Base-by-base conservation (phyloP, 1,284 basidiomycete species). In the Fomes fomentarius region DNA sequence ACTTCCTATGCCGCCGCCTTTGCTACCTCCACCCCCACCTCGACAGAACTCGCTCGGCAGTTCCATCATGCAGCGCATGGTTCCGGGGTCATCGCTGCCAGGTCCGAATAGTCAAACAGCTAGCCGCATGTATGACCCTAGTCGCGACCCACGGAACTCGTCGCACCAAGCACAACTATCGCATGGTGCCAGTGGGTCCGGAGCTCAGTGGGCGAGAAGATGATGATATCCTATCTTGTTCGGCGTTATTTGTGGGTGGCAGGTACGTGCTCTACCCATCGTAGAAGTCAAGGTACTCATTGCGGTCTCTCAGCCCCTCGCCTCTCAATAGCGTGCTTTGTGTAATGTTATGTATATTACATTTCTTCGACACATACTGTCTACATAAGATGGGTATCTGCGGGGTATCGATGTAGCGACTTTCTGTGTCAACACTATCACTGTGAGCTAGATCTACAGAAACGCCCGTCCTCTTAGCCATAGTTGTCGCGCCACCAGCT, bases 401-500 rank as follows among this genome's bases (percentile, higher is more conserved):
- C 30, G 5, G 31, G 17, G 31, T 40, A 22, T 25, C 24, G 44
- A 31, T 37, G 40, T 37, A 47, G 21, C 24, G 17, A 10, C 26
- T 28, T 17, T 9, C 19, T 26, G n/a, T 43, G n/a, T 30, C 28
- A 30, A 6, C 28, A 12, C 43, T 33, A 22, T 14, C 12, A 28
- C 25, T 9, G 7, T n/a, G 14, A 3, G n/a, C n/a, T n/a, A n/a
- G n/a, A n/a, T n/a, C n/a, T n/a, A n/a, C n/a, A n/a, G n/a, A n/a
- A n/a, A n/a, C n/a, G n/a, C n/a, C n/a, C n/a, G n/a, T n/a, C n/a
- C n/a, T n/a, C 11, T 34, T 26, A 60, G 11, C 41, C 43, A 28
- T 55, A 54, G 21, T 38, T 46, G 24, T 54, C 52, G 17, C 48
- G 30, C 56, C 61, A 54, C 52, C 57, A 56, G 19, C 39, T 51